Evolutionary conservation across 805 yeast genomes (phyloP).

Genomic region (Teunomyces gatunensis): DNA sequence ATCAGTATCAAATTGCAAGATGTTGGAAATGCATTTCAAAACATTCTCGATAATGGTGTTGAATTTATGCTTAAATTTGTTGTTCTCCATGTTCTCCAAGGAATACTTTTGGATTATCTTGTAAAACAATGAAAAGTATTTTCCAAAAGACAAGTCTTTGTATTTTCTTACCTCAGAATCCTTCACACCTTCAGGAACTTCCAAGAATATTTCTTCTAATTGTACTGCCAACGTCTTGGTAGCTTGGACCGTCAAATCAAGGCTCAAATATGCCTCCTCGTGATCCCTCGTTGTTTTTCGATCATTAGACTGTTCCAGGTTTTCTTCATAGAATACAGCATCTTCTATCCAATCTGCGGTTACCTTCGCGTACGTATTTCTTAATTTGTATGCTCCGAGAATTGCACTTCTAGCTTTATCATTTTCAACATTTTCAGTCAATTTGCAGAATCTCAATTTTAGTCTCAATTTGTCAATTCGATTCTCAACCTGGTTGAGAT

Average conservation of each 20-base stretch:
- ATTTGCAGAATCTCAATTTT: conserved; percentile 43
- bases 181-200: conserved; percentile 53
- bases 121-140: conserved; percentile 62
- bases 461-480: conserved; percentile 32
- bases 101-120: conserved; percentile 49
- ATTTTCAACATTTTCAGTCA: conserved; percentile 32
- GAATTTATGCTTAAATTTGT: conserved; percentile 49
- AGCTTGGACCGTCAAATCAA: conserved; percentile 65
- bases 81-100: conserved; percentile 13
- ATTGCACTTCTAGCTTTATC: conserved; percentile 33
- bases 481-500: conserved; percentile 27
- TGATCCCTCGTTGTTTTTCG: conserved; percentile 18
- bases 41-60: conserved; percentile 59
- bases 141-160: conserved; percentile 62
- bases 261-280: conserved; percentile 47
- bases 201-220: conserved; percentile 56
- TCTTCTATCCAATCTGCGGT: conserved; percentile 54
- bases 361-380: conserved; percentile 47
- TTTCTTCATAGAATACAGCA: conserved; percentile 42
- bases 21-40: conserved; percentile 61
- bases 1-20: conserved; percentile 70
- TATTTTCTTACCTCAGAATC: conserved; percentile 53
- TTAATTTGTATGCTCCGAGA: conserved; percentile 44
- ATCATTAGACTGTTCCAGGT: conserved; percentile 1
- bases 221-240: conserved; percentile 56